These are phyloP conservation scores for Hericium rajendrae DNA, from an alignment of 768 basidiomycete genomes.

Conservation along the genomic window DNA sequence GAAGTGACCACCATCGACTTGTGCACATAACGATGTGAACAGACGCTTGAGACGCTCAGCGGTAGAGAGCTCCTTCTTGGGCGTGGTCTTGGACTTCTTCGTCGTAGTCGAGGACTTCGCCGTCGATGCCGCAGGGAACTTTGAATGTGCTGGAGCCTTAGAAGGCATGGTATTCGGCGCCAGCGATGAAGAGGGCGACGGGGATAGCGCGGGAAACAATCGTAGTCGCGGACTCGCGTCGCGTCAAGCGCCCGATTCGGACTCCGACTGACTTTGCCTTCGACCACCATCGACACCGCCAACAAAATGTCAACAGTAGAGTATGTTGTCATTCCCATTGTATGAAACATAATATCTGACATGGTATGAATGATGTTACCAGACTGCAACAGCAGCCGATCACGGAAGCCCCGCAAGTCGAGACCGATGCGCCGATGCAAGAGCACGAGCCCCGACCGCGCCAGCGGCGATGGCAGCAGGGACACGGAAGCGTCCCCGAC, in stretches of 20 bases:
- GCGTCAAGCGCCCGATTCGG: slow-evolving; percentile 3
- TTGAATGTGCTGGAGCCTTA: neutral
- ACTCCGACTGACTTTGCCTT: slow-evolving; percentile 4
- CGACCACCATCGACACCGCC: slow-evolving; percentile 2
- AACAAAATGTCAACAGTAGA: slow-evolving; percentile 14
- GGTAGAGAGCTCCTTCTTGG: slow-evolving; percentile 23
- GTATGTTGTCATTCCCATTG: slow-evolving; percentile 6
- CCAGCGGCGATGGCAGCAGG: slow-evolving; percentile 17
- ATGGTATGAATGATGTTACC: slow-evolving; percentile 11
- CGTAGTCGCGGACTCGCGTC: neutral
- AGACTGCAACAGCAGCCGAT: neutral
- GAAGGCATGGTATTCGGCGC: neutral
- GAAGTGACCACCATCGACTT: slow-evolving; percentile 86
- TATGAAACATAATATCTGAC: neutral
- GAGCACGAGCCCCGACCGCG: slow-evolving; percentile 11
- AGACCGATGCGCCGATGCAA: slow-evolving; percentile 13
- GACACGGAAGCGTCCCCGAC: slow-evolving; percentile 60
- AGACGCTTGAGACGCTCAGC: slow-evolving; percentile 41
- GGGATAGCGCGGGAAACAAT: neutral
- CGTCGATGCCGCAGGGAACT: neutral
- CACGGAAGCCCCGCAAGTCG: slow-evolving; percentile 4
- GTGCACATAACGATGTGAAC: slow-evolving; percentile 74
- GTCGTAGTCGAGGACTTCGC: neutral
- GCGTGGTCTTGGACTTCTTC: slow-evolving; percentile 17
- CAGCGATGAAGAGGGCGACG: neutral